These are phyloP conservation scores for Cladosporium cucumerinum DNA, from an alignment of 2,329 filamentous ascomycete genomes.

Conservation along the genomic window DNA sequence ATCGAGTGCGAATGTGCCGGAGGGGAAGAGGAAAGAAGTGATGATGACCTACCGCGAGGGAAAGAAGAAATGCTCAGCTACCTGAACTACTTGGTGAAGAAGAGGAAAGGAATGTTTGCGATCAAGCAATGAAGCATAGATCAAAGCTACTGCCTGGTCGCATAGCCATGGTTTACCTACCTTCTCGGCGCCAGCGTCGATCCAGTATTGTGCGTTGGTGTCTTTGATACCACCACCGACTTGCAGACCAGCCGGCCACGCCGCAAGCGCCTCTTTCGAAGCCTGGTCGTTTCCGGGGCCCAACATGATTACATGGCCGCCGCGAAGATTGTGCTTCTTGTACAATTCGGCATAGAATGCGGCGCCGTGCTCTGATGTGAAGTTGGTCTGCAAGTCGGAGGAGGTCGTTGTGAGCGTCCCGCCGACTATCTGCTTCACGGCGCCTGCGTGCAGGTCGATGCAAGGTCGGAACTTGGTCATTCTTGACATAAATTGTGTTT, in stretches of 20 bases:
- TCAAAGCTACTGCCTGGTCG: background rate
- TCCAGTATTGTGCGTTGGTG: slow-evolving; percentile 79
- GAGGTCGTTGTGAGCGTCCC: slow-evolving; percentile 69
- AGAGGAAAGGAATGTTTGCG: background rate
- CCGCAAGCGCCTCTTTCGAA: slow-evolving; percentile 69
- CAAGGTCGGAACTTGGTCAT: slow-evolving; percentile 97
- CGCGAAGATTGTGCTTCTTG: slow-evolving; percentile 66
- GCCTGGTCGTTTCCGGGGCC: slow-evolving; percentile 82
- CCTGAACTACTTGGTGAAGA: background rate
- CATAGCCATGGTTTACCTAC: slow-evolving; percentile 50
- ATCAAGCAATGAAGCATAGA: background rate
- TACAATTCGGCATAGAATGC: slow-evolving; percentile 80
- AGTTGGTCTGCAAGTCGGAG: slow-evolving; percentile 74
- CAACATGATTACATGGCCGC: slow-evolving; percentile 95
- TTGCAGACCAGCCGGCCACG: slow-evolving; percentile 80
- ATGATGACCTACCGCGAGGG: slow-evolving; percentile 77
- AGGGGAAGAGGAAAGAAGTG: slow-evolving; percentile 90
- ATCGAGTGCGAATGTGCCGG: slow-evolving; percentile 73
- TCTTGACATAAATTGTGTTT: background rate
- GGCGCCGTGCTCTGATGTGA: slow-evolving; percentile 79
- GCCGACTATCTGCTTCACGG: slow-evolving; percentile 97
- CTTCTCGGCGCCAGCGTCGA: slow-evolving; percentile 84
- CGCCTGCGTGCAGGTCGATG: slow-evolving; percentile 94
- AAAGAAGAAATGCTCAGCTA: slow-evolving; percentile 10
- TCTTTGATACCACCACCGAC: slow-evolving; percentile 93